Base-by-base conservation (phyloP, 2,329 filamentous ascomycete genomes). In the Grosmannia clavigera region DNA sequence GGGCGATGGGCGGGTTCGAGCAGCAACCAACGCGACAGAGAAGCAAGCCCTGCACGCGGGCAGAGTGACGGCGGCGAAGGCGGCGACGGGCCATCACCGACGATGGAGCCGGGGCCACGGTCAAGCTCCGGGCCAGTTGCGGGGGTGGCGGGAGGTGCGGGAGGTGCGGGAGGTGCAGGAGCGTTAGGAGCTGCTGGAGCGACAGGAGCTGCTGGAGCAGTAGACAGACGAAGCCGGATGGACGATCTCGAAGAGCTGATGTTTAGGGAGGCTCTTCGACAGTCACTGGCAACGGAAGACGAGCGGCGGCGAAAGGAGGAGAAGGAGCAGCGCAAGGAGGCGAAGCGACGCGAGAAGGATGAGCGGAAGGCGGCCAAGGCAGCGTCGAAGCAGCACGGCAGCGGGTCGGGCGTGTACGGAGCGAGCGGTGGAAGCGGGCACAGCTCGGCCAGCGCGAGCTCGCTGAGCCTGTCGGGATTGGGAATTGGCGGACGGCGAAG, bases 231-330 rank as follows among this genome's bases (percentile, higher is more conserved):
- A 54, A 70, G 69, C 60, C 80, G 90, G 35, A 83, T 95, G 69
- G 90, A 95, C 27, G 92, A 97, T 66, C 79, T 97, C 0, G 94
- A 99, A 70, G 92, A 96, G 56, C 88, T 99, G 77, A 99, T 99
- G 94, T 91, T 97, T 78, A 90, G 94, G 79, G 94, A 99, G 71
- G 94, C 94, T 0, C 95, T 99, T 55, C 81, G 94, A 48, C 73
- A 96, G 35, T 96, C 91, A 55, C 77, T 99, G n/a, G 91, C 88
- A 0, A 86, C 90, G 1, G 94, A 99, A 70, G 92, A 97, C 68
- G 92, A 97, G 51, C 82, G 92, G n/a, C 88, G 90, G 66, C 86
- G 82, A 55, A 94, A 90, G 68, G 86, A 88, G 56, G 89, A 94
- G 57, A 92, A 92, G 69, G 88, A 90, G 61, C 80, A 81, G 0